Evolutionary conservation across 2,329 filamentous ascomycete genomes (phyloP).

Genomic region (Neopestalotiopsis sp.): DNA sequence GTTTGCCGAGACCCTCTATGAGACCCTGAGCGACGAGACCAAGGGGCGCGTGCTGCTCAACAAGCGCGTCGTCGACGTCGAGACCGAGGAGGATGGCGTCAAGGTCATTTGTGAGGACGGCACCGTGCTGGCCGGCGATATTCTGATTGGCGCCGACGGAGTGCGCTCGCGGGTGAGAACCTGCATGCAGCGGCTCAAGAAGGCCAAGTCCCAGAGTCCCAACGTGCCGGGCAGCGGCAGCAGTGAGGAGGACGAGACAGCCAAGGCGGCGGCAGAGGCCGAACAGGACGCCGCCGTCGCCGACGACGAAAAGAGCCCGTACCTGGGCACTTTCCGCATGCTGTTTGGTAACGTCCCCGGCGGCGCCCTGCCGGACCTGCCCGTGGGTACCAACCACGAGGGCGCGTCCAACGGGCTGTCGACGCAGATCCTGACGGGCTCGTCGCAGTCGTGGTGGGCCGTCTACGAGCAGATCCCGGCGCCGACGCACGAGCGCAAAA

Average conservation of each 20-base stretch:
- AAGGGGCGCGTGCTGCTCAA: not conserved
- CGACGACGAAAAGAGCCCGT: not conserved
- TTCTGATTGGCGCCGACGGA: conserved; percentile 17
- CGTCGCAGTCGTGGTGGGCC: conserved; percentile 14
- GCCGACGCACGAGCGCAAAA: conserved; percentile 8
- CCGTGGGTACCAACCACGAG: not conserved
- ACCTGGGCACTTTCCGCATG: conserved; percentile 6
- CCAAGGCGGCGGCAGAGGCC: not conserved
- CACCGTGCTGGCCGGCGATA: conserved; percentile 15
- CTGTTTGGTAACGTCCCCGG: conserved; percentile 14
- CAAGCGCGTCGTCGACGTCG: conserved; percentile 10
- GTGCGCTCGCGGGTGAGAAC: conserved; percentile 10
- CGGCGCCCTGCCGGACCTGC: conserved; percentile 1
- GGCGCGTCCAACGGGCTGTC: conserved; percentile 13
- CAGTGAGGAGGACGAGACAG: not conserved
- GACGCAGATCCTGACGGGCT: conserved; percentile 16
- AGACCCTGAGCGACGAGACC: not conserved
- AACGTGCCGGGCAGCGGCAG: not conserved
- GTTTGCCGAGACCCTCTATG: conserved; percentile 9
- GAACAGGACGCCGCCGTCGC: not conserved
- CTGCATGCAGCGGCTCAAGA: conserved; percentile 9
- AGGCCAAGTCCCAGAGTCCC: not conserved
- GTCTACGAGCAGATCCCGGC: conserved; percentile 15
- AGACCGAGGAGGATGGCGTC: conserved; percentile 14
- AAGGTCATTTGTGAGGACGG: conserved; percentile 12